Evolutionary conservation across 345 rosid species (phyloP).

Genomic region (Carallia brachiata): DNA sequence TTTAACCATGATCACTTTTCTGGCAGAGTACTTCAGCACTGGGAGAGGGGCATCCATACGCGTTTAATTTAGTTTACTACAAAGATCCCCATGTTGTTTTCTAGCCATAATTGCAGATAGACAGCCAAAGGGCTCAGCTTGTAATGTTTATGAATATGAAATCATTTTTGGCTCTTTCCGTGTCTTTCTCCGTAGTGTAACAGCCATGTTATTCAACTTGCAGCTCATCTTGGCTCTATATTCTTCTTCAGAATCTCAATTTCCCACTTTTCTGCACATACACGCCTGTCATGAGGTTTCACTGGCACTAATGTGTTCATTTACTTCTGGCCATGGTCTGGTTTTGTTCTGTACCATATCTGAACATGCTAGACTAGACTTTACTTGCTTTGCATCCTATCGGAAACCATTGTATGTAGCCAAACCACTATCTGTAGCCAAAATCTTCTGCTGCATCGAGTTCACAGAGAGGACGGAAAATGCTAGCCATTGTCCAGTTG

Average conservation of each 20-base stretch:
- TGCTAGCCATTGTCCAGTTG: too few species aligned
- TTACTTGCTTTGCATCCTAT: too few species aligned
- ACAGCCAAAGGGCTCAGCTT: not conserved
- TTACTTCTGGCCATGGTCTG: too few species aligned
- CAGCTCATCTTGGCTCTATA: not conserved
- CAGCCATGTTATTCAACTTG: not conserved
- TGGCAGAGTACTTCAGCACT: not conserved
- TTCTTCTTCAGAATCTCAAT: not conserved
- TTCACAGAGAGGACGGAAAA: too few species aligned
- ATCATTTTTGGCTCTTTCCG: conserved; percentile 1
- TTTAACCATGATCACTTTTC: not conserved
- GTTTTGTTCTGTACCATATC: too few species aligned
- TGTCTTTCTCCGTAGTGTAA: not conserved
- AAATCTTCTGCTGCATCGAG: too few species aligned
- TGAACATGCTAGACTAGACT: too few species aligned
- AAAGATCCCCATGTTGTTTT: not conserved
- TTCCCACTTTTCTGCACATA: too few species aligned
- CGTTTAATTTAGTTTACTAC: not conserved
- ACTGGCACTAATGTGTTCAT: too few species aligned
- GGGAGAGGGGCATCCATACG: not conserved
- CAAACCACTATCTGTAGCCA: too few species aligned
- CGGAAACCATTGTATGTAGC: too few species aligned
- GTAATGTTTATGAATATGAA: conserved; percentile 3
- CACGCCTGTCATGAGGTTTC: too few species aligned
- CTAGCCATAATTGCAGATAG: conserved; percentile 4